A percentile compares a stretch with the other conserved stretches of the same genome.
phyloP scores from a whole-genome alignment of 805 yeast genomes.

The Maudiozyma bulderi region DNA sequence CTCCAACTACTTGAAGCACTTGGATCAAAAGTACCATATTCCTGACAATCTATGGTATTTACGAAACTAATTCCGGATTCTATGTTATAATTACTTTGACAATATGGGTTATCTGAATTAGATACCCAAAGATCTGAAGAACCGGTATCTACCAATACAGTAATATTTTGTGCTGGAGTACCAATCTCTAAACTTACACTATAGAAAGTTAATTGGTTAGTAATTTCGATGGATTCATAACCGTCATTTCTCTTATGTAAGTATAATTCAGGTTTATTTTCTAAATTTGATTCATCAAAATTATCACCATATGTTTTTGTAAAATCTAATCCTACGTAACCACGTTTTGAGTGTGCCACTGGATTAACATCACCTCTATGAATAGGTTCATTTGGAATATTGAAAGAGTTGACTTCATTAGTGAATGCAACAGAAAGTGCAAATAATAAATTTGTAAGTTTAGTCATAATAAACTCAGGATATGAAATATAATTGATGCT shows the following conservation, averaged over 20 bases:
- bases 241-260: slow-evolving; percentile 25
- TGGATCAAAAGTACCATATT: slow-evolving; percentile 30
- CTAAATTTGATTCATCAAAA: slow-evolving; percentile 4
- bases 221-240: slow-evolving; percentile 26
- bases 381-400: background rate
- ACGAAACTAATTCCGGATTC: background rate
- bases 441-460: background rate
- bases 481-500: too few species aligned
- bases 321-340: slow-evolving; percentile 13
- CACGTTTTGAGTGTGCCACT: background rate
- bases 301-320: slow-evolving; percentile 19
- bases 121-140: slow-evolving; percentile 58
- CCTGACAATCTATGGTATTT: slow-evolving; percentile 31
- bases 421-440: background rate
- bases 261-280: slow-evolving; percentile 3
- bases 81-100: slow-evolving; percentile 13
- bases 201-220: slow-evolving; percentile 37
- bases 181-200: slow-evolving; percentile 43
- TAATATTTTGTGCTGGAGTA: slow-evolving; percentile 43
- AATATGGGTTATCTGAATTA: slow-evolving; percentile 39
- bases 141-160: slow-evolving; percentile 60
- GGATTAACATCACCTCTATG: background rate
- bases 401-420: background rate
- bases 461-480: background rate
- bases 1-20: slow-evolving; percentile 16